These are phyloP conservation scores for Talaromyces sp. DNA, from an alignment of 2,329 filamentous ascomycete genomes.

Conservation along the genomic window DNA sequence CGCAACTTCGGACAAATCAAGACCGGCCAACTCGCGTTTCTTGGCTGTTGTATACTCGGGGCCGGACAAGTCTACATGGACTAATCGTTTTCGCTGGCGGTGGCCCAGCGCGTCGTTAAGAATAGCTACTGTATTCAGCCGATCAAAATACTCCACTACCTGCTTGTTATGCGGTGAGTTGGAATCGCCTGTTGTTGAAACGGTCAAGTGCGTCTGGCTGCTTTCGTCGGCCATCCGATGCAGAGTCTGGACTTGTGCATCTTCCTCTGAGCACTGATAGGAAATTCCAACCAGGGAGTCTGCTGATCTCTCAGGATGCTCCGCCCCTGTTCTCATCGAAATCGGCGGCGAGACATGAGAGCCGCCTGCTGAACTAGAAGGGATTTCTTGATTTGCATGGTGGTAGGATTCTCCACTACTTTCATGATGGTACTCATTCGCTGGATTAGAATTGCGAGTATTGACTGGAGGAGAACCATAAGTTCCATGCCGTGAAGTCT, in stretches of 20 bases:
- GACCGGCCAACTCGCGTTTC: background rate
- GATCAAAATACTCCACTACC: background rate
- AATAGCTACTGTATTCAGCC: background rate
- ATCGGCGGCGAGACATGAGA: background rate
- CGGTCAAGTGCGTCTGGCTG: background rate
- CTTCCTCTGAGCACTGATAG: background rate
- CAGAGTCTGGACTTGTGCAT: background rate
- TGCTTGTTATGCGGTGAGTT: background rate
- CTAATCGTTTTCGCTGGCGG: background rate
- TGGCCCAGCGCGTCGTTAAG: background rate
- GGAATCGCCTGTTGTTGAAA: background rate
- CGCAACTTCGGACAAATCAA: background rate
- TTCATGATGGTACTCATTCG: no score
- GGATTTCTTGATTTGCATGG: background rate
- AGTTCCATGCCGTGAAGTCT: no score
- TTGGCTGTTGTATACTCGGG: background rate
- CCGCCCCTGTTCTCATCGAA: background rate
- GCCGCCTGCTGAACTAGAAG: background rate
- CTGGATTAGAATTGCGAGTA: no score
- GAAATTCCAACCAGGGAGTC: background rate
- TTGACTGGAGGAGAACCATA: no score
- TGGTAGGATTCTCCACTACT: no score
- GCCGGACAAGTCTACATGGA: background rate
- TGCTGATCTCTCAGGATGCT: background rate
- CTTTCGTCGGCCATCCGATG: background rate